Evolutionary conservation across 1,284 basidiomycete genomes (phyloP), one percentile per base, ranked within the genome.

Genomic region (Golubevia sp.): DNA sequence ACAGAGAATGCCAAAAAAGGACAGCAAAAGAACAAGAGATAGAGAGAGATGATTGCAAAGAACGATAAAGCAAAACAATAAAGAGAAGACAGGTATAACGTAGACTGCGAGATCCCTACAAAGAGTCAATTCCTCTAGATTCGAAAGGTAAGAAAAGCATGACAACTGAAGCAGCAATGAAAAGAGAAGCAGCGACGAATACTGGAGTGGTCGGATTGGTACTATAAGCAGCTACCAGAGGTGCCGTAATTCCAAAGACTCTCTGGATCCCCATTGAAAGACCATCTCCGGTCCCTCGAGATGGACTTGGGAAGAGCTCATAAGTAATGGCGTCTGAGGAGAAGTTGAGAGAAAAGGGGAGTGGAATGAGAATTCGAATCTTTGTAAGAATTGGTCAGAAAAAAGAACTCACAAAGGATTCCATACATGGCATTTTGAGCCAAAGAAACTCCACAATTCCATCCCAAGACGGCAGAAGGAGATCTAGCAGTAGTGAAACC

Each of bases 201-300:
- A 92, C 90, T 8, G 91, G 91, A 1, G 88, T 87, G 0, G 89
- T 84, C 1, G 89, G 90, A 21, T 63, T 38, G 24, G 90, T 77
- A 65, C 90, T 86, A 61, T 88, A 89, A 56, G 90, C 79, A 7
- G 89, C 90, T 59, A 91, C 88, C 64, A 91, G 86, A 0, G 90
- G 90, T 0, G 90, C 88, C 76, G 90, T 87, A 48, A 91, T 86
- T 2, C 90, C 89, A 70, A 90, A 91, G 21, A 90, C 83, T 6
- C 90, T 86, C 57, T 88, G 88, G 0, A 88, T 88, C 1, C 87
- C 88, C 11, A 89, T 87, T 64, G 87, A 88, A 61, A 91, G 79
- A 0, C 89, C 89, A 68, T 90, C 91, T 0, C 91, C 90, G 3
- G 91, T 91, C 2, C 91, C 91, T 34, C 91, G 85, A 75, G 89